phyloP scores from a whole-genome alignment of 2,329 filamentous ascomycete genomes.

The Oidium heveae region DNA sequence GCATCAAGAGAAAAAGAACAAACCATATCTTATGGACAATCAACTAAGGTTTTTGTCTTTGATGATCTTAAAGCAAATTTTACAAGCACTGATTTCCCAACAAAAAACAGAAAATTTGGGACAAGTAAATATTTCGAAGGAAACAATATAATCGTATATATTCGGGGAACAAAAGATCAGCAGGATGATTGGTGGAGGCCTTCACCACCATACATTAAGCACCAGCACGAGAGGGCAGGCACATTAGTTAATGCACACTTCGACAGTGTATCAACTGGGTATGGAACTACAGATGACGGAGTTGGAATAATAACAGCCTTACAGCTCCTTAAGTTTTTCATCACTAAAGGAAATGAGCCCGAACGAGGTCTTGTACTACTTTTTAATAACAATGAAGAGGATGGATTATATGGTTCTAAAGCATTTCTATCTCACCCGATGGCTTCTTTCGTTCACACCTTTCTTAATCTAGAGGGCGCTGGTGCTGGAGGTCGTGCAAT shows the following conservation, averaged over 20 bases:
- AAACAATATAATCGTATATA: slow-evolving; percentile 76
- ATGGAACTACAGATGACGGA: slow-evolving; percentile 82
- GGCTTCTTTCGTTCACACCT: slow-evolving; percentile 57
- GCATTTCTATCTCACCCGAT: slow-evolving; percentile 68
- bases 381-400: slow-evolving; percentile 91
- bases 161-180: slow-evolving; percentile 56
- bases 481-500: slow-evolving; percentile 74
- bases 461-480: slow-evolving; percentile 85
- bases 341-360: slow-evolving; percentile 42
- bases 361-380: slow-evolving; percentile 60
- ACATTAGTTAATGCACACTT: slow-evolving; percentile 91
- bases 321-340: slow-evolving; percentile 72
- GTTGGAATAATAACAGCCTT: slow-evolving; percentile 69
- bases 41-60: slow-evolving; percentile 37
- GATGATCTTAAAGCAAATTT: slow-evolving; percentile 60
- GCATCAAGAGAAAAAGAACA: too few relatives aligned
- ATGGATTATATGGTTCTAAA: slow-evolving; percentile 65
- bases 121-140: slow-evolving; percentile 64
- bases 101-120: slow-evolving; percentile 12
- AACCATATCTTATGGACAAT: background rate
- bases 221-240: slow-evolving; percentile 37
- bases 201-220: slow-evolving; percentile 15
- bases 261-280: slow-evolving; percentile 69
- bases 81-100: slow-evolving; percentile 29
- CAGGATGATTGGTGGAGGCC: slow-evolving; percentile 47